Evolutionary conservation across 2,329 filamentous ascomycete species (phyloP).

Genomic region (Neopestalotiopsis rosae): DNA sequence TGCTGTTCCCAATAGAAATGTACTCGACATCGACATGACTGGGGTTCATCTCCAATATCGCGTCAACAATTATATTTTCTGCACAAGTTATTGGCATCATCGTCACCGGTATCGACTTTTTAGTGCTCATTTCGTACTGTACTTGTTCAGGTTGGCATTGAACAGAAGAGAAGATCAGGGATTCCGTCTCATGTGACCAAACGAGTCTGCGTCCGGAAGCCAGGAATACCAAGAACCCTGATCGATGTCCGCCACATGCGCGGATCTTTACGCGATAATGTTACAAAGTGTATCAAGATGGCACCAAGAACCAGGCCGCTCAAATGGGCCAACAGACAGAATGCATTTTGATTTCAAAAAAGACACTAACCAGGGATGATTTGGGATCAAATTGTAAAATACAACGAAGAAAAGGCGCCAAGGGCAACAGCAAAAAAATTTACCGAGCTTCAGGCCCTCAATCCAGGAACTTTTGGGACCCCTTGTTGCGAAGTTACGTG

Average conservation of each 20-base stretch:
- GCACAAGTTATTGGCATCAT: no score
- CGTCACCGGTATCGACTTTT: no score
- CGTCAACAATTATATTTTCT: no score
- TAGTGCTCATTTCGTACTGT: no score
- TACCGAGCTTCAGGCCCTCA: background rate
- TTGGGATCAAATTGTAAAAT: background rate
- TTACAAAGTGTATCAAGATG: background rate
- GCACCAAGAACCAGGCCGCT: no score
- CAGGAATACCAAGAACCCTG: background rate
- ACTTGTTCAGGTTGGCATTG: no score
- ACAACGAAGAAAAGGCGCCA: background rate
- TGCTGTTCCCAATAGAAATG: no score
- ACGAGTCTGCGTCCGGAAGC: background rate
- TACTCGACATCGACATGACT: no score
- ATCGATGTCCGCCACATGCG: background rate
- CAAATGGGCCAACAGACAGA: background rate
- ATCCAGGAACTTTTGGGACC: background rate
- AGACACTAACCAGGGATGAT: background rate
- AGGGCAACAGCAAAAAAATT: no score
- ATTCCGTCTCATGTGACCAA: background rate
- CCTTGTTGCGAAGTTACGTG: no score
- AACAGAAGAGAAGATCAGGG: background rate
- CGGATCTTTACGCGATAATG: background rate
- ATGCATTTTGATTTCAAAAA: background rate
- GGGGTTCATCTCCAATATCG: no score